Percentiles rank a stretch among this genome's conserved stretches.
phyloP scores from a whole-genome alignment of 345 rosid genomes.

The Syzygium jambos region DNA sequence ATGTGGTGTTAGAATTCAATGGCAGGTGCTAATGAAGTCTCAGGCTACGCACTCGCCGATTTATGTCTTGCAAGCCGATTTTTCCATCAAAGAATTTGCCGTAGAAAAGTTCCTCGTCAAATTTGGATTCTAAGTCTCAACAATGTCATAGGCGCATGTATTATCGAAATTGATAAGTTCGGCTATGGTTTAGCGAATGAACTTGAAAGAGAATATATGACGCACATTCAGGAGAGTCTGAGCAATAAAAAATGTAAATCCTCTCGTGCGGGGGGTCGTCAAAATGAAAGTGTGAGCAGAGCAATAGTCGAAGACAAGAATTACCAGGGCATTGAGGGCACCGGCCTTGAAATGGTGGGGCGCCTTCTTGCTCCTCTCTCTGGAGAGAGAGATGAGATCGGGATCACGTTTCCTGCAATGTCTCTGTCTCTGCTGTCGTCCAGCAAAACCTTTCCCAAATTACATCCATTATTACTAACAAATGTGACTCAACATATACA shows the following conservation, averaged over 20 bases:
- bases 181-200: too few species aligned
- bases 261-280: background rate
- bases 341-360: slow-evolving; percentile 74
- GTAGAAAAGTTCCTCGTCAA: background rate
- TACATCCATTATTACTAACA: background rate
- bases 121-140: background rate
- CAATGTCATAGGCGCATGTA: background rate
- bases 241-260: too few species aligned
- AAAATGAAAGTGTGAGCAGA: background rate
- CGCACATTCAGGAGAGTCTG: too few species aligned
- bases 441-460: slow-evolving; percentile 24
- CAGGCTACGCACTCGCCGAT: background rate
- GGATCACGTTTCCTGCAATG: slow-evolving; percentile 21
- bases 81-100: background rate
- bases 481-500: background rate
- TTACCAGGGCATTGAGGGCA: slow-evolving; percentile 52
- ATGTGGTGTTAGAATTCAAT: background rate
- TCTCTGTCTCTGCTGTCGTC: slow-evolving; percentile 37
- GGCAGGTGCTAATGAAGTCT: background rate
- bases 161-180: too few species aligned
- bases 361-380: slow-evolving; percentile 41
- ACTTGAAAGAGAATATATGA: too few species aligned
- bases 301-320: background rate
- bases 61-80: background rate
- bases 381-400: slow-evolving; percentile 43